Conservation (phyloP, 208 protist genomes). For the Crithidia expoeki region DNA sequence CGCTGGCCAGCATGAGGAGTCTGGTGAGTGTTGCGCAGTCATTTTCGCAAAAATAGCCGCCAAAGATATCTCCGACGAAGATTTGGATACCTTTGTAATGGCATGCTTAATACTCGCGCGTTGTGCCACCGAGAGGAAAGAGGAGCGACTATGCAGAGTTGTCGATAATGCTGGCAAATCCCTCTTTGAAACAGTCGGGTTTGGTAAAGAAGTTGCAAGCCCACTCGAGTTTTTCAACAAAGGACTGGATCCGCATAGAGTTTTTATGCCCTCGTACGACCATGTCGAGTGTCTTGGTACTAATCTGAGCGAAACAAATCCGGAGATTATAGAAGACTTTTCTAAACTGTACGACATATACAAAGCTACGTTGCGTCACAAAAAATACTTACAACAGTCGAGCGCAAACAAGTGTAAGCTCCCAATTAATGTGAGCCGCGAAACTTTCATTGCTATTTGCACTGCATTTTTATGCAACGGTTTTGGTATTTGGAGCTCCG, state of each 20-base stretch:
- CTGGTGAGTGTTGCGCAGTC: slow-evolving; percentile 37
- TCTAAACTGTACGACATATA: slow-evolving; percentile 30
- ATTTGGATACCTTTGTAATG: slow-evolving; percentile 42
- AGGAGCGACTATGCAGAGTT: not conserved
- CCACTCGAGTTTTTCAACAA: slow-evolving; percentile 30
- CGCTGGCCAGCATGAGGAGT: not conserved
- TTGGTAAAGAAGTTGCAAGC: slow-evolving; percentile 13
- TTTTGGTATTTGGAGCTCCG: slow-evolving; percentile 39
- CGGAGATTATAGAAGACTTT: slow-evolving; percentile 38
- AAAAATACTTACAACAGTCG: slow-evolving; percentile 23
- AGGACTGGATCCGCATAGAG: not conserved
- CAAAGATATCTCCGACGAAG: slow-evolving; percentile 25
- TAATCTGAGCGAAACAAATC: slow-evolving; percentile 26
- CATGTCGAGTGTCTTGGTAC: slow-evolving; percentile 44
- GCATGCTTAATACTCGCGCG: slow-evolving; percentile 20
- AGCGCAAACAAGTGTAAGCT: not conserved
- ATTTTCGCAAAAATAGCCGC: slow-evolving; percentile 19
- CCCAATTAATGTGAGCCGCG: slow-evolving; percentile 23
- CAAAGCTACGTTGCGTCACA: slow-evolving; percentile 11
- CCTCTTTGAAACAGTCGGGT: slow-evolving; percentile 33
- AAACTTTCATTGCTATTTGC: slow-evolving; percentile 37
- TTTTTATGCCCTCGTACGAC: slow-evolving; percentile 23
- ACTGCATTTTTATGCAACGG: slow-evolving; percentile 51
- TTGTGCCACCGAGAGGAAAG: slow-evolving; percentile 36
- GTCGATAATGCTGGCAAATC: too few relatives aligned